Conservation (phyloP, 176 grass and related monocot genomes). For the Areca catechu region DNA sequence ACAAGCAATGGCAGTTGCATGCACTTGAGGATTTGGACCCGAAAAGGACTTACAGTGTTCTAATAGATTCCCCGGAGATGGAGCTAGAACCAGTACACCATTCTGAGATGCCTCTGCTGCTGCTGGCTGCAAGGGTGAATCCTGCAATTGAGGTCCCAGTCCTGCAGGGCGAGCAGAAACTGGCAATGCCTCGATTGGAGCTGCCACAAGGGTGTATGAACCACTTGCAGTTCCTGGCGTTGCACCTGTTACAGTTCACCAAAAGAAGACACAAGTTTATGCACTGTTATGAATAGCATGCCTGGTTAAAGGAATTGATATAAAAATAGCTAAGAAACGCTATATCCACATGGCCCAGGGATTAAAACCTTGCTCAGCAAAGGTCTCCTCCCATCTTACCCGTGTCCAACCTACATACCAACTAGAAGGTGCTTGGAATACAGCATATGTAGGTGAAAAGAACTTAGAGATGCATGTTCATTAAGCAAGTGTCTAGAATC, state of each 20-base stretch:
- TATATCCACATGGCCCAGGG: too few relatives aligned
- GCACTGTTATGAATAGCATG: too few relatives aligned
- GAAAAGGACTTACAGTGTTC: constrained; percentile 21
- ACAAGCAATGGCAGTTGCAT: constrained; percentile 79
- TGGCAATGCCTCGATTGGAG: constrained; percentile 67
- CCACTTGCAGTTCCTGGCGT: constrained; percentile 5
- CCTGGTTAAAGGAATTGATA: too few relatives aligned
- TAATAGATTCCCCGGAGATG: constrained; percentile 14
- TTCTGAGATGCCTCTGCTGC: not conserved
- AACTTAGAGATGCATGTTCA: too few relatives aligned
- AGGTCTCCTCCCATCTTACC: too few relatives aligned
- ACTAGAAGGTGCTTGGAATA: too few relatives aligned
- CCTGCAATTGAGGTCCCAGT: constrained; percentile 18
- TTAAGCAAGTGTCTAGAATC: too few relatives aligned
- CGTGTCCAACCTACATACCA: too few relatives aligned
- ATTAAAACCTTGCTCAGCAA: too few relatives aligned
- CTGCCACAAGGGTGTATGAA: constrained; percentile 12
- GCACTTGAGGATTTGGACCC: constrained; percentile 35
- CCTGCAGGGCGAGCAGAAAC: constrained; percentile 59
- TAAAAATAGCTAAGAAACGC: too few relatives aligned
- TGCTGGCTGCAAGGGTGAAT: not conserved
- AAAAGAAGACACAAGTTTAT: too few relatives aligned
- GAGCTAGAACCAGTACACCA: constrained; percentile 18
- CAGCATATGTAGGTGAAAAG: too few relatives aligned
- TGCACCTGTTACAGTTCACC: constrained; percentile 13